A percentile compares a stretch with the other conserved stretches of the same genome.
phyloP scores from a whole-genome alignment of 148 eudicot species.

The Vaccinium corymbosum region DNA sequence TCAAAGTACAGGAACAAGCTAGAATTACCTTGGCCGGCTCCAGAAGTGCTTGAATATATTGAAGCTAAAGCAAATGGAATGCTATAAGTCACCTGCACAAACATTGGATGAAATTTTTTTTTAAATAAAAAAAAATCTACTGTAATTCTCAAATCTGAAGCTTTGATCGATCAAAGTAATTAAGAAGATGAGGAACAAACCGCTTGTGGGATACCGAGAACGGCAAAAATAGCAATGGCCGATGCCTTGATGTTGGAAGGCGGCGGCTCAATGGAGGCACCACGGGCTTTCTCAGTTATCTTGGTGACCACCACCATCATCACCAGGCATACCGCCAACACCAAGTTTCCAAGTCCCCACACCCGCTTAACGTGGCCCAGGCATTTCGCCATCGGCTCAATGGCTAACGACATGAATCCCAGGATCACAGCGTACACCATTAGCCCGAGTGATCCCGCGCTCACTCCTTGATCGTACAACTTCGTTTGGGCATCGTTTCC shows the following conservation, averaged over 20 bases:
- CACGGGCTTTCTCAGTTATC: slow-evolving; percentile 14
- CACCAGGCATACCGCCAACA: slow-evolving; percentile 25
- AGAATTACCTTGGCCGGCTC: background rate
- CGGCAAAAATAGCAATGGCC: slow-evolving; percentile 1
- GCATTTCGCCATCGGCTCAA: slow-evolving; percentile 17
- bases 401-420: slow-evolving; percentile 10
- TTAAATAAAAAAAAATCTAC: no score
- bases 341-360: slow-evolving; percentile 29
- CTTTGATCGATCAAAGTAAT: no score
- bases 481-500: background rate
- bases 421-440: slow-evolving; percentile 20
- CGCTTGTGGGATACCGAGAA: slow-evolving; percentile 2
- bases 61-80: slow-evolving; percentile 11
- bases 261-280: background rate
- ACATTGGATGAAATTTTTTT: background rate
- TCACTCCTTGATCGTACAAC: slow-evolving; percentile 28
- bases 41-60: background rate
- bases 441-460: slow-evolving; percentile 29
- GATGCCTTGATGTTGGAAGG: background rate
- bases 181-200: background rate
- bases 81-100: slow-evolving; percentile 9
- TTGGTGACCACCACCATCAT: slow-evolving; percentile 33
- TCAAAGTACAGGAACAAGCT: background rate
- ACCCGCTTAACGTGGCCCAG: slow-evolving; percentile 21
- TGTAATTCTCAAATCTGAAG: no score